Evolutionary conservation across 352 stramenopile genomes (phyloP).

Genomic region (Pythium coloratum): DNA sequence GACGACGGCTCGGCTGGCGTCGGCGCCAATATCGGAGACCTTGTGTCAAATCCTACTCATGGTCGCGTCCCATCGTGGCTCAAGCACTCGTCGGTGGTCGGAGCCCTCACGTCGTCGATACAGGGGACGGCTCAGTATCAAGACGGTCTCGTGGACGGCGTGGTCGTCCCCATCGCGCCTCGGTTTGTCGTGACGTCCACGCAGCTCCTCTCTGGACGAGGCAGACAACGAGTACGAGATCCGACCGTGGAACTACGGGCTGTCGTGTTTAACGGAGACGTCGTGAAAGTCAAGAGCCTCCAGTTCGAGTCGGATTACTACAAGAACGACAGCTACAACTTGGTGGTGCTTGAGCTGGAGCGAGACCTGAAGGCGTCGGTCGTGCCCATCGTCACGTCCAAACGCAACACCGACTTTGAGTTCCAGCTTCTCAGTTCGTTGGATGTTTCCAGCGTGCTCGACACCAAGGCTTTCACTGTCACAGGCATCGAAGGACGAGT

Average conservation of each 20-base stretch:
- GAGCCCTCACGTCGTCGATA: slow-evolving; percentile 12
- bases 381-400: slow-evolving; percentile 18
- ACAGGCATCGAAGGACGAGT: not conserved
- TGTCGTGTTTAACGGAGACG: slow-evolving; percentile 16
- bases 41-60: not conserved
- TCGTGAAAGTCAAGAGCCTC: slow-evolving; percentile 8
- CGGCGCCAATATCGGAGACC: not conserved
- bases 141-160: slow-evolving; percentile 22
- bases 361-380: not conserved
- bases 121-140: not conserved
- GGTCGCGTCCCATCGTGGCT: slow-evolving; percentile 10
- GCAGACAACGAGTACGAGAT: slow-evolving; percentile 8
- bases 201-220: slow-evolving; percentile 8
- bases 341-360: slow-evolving; percentile 25
- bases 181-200: slow-evolving; percentile 20
- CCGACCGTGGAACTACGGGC: not conserved
- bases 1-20: not conserved
- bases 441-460: slow-evolving; percentile 7
- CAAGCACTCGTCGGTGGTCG: slow-evolving; percentile 2
- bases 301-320: slow-evolving; percentile 22
- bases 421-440: slow-evolving; percentile 15
- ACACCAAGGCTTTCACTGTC: slow-evolving; percentile 7
- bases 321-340: not conserved
- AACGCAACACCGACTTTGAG: slow-evolving; percentile 16
- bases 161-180: slow-evolving; percentile 24